Base-by-base conservation (phyloP, 371 early-diverging fungal species). In the Haplosporangium sp. region DNA sequence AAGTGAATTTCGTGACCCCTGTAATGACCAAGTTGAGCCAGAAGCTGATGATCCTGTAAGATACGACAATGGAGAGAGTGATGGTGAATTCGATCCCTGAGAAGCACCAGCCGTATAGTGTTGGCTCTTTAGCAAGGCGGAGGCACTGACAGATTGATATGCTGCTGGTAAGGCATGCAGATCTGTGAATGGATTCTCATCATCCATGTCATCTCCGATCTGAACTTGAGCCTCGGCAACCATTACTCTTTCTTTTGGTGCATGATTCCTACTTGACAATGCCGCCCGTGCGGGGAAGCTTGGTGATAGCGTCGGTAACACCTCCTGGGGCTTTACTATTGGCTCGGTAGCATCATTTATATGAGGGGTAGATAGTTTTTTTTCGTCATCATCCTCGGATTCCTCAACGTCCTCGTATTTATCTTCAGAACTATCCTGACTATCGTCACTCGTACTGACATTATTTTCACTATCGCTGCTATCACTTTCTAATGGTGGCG, bases 211-310 rank as follows among this genome's bases (percentile, higher is more conserved):
- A n/a, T 77, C 72, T 3, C 77, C 77, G 44, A 77, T 77, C 34
- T 72, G 69, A 20, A 77, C 77, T 37, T 77, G 77, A 2, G 77
- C 72, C 63, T 77, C 77, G 2, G 77, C 69, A n/a, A 77, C 50
- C 0, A 77, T 17, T 2, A 77, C 68, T 40, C 77, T 72, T 44
- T 77, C 72, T 17, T 38, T 64, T 6, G 68, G 50, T 10, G 56
- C 38, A 37, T 71, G 60, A 4, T 64, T 65, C 2, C 72, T 37
- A 47, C 45, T 40, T 3, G 77, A 72, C n/a, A 77, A 44, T n/a
- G 69, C 77, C 0, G 62, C 72, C 8, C 59, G 52, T 3, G 61
- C 69, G 20, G 77, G 72, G 4, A 65, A 44, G 45, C 65, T 65
- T 11, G 66, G 72, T 10, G 63, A 62, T 13, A 40, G 15, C 39